phyloP scores from a whole-genome alignment of 2,329 filamentous ascomycete genomes.

The Fusarium sp. region DNA sequence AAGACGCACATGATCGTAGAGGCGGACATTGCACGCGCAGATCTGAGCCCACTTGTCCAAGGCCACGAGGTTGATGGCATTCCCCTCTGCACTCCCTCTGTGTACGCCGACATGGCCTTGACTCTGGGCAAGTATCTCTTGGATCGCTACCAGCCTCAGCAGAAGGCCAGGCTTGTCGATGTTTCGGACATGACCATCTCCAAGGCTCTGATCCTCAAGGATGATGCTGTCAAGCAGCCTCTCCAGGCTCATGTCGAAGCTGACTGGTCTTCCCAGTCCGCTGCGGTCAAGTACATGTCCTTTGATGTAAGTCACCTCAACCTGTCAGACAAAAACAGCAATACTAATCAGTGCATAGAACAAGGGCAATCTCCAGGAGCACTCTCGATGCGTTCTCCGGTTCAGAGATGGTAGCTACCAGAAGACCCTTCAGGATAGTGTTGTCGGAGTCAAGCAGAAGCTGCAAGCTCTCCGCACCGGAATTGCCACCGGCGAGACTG shows the following conservation, averaged over 20 bases:
- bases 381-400: constrained; percentile 30
- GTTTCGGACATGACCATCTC: constrained; percentile 43
- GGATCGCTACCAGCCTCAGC: constrained; percentile 21
- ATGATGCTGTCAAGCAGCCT: constrained; percentile 12
- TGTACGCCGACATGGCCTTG: constrained; percentile 41
- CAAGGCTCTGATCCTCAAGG: constrained; percentile 36
- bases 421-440: constrained; percentile 10
- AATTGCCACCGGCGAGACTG: constrained; percentile 25
- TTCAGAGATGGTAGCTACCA: constrained; percentile 31
- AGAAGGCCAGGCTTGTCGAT: constrained; percentile 31
- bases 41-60: constrained; percentile 35
- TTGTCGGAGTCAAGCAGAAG: constrained; percentile 16
- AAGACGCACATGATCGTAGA: constrained; percentile 36
- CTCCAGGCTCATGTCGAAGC: constrained; percentile 39
- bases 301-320: constrained; percentile 21
- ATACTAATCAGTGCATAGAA: neutral
- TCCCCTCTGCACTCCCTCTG: constrained; percentile 37
- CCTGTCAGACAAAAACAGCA: rapidly evolving
- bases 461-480: constrained; percentile 35
- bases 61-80: constrained; percentile 42
- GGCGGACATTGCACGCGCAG: constrained; percentile 38
- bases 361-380: constrained; percentile 32
- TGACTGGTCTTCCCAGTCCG: constrained; percentile 27
- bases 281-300: constrained; percentile 32
- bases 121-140: constrained; percentile 35